phyloP scores from a whole-genome alignment of 768 basidiomycete species.

The Lentinula raphanica region DNA sequence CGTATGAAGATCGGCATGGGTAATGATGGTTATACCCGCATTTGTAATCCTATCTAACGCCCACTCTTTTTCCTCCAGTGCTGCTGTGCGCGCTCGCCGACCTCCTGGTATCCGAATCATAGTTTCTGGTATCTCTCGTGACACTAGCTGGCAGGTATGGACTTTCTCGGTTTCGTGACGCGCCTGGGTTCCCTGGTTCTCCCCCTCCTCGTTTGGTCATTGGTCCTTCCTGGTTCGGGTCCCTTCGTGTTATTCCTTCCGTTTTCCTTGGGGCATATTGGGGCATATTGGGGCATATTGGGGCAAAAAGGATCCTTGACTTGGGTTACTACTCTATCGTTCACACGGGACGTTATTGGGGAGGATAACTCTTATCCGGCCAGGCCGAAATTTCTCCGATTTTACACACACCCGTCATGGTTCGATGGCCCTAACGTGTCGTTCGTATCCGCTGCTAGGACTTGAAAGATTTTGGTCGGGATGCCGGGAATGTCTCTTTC shows the following conservation, averaged over 20 bases:
- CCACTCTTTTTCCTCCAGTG: no score
- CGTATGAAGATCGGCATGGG: conserved; percentile 59
- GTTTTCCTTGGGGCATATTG: conserved; percentile 9
- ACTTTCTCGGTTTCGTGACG: conserved; percentile 23
- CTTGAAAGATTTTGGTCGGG: conserved; percentile 95
- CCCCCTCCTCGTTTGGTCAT: no score
- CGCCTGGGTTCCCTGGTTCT: conserved; percentile 9
- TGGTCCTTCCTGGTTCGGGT: conserved; percentile 11
- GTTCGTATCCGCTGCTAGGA: conserved; percentile 59
- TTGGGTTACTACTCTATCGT: conserved; percentile 2
- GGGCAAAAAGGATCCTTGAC: background rate
- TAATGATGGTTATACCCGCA: conserved; percentile 22
- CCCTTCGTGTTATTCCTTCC: conserved; percentile 19
- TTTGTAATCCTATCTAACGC: no score
- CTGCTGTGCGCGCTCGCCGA: conserved; percentile 60
- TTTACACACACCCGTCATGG: conserved; percentile 16
- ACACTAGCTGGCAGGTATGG: conserved; percentile 99
- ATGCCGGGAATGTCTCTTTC: conserved; percentile 88
- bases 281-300: no score
- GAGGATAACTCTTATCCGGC: conserved; percentile 1
- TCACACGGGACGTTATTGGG: background rate
- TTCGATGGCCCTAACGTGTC: conserved; percentile 38
- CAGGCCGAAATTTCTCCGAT: conserved; percentile 2
- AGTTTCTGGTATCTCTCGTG: conserved; percentile 85
- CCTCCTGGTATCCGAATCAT: conserved; percentile 80